Conservation (phyloP, 2,329 filamentous ascomycete species). For the Metarhizium humberi region DNA sequence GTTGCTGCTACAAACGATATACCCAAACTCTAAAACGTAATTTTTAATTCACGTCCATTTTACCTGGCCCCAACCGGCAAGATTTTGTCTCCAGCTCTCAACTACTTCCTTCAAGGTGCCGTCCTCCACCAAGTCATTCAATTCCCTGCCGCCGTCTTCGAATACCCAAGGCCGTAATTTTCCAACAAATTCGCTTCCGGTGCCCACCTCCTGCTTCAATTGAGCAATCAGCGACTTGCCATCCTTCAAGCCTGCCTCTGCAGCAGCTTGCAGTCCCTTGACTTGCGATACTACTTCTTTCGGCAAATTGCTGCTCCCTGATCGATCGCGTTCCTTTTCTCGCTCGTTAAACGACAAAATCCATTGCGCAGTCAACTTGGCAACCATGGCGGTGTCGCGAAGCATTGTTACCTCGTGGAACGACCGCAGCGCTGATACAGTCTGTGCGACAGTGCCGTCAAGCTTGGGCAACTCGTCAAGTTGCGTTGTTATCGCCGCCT, state of each 20-base stretch:
- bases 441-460: constrained; percentile 7
- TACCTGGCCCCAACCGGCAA: constrained; percentile 25
- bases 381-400: constrained; percentile 27
- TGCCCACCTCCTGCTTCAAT: constrained; percentile 19
- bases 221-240: constrained; percentile 19
- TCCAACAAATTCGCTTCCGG: constrained; percentile 16
- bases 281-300: constrained; percentile 26
- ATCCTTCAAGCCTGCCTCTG: constrained; percentile 21
- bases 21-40: too few relatives aligned
- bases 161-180: constrained; percentile 20
- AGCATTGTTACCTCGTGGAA: constrained; percentile 28
- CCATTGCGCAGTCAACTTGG: constrained; percentile 22
- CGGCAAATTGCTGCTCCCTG: constrained; percentile 26
- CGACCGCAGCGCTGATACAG: constrained; percentile 19
- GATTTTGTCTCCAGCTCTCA: constrained; percentile 24
- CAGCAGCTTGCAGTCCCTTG: constrained; percentile 22
- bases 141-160: constrained; percentile 10
- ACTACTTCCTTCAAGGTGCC: constrained; percentile 17
- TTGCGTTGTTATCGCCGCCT: constrained; percentile 17
- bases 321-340: constrained; percentile 29
- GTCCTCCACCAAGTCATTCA: constrained; percentile 17
- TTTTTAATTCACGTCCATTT: constrained; percentile 18
- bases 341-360: constrained; percentile 26
- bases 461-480: constrained; percentile 9
- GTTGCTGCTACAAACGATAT: too few relatives aligned